Conservation (phyloP, 2,329 filamentous ascomycete genomes). For the Cladosporium sp. region DNA sequence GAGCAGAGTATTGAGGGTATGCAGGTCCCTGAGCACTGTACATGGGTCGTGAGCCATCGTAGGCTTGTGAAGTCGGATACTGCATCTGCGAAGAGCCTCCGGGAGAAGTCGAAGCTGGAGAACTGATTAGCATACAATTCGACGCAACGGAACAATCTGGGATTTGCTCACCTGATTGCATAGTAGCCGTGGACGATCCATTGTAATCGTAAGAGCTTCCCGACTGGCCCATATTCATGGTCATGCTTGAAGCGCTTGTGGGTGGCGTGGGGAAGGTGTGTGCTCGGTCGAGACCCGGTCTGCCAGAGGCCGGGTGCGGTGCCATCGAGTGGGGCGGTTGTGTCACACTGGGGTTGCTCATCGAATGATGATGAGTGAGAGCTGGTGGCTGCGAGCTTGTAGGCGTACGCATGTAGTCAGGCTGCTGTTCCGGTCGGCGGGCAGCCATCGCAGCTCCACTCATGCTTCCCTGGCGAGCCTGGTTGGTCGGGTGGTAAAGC, state of each 20-base stretch:
- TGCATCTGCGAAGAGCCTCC: conserved; percentile 72
- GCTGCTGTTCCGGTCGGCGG: conserved; percentile 61
- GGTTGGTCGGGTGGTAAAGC: conserved; percentile 89
- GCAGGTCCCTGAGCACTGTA: conserved; percentile 55
- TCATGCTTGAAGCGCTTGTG: conserved; percentile 81
- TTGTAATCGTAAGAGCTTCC: conserved; percentile 78
- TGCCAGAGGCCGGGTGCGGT: conserved; percentile 52
- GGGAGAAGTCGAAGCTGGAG: conserved; percentile 73
- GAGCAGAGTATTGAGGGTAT: conserved; percentile 59
- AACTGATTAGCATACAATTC: conserved; percentile 85
- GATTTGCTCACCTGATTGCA: conserved; percentile 65
- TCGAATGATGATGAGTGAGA: conserved; percentile 66
- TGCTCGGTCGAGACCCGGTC: conserved; percentile 75
- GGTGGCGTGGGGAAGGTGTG: conserved; percentile 94
- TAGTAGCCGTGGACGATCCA: conserved; percentile 37
- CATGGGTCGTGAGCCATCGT: conserved; percentile 73
- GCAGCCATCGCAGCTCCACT: conserved; percentile 64
- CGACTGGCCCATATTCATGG: conserved; percentile 67
- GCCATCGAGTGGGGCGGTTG: conserved; percentile 65
- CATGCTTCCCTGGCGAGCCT: conserved; percentile 68
- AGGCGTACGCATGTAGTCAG: conserved; percentile 56
- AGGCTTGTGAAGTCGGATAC: conserved; percentile 67
- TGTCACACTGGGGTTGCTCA: conserved; percentile 60
- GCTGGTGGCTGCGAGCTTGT: conserved; percentile 61
- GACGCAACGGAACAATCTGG: conserved; percentile 54